Evolutionary conservation across 306 rosid species (phyloP).

Genomic region (Mimosa pudica): DNA sequence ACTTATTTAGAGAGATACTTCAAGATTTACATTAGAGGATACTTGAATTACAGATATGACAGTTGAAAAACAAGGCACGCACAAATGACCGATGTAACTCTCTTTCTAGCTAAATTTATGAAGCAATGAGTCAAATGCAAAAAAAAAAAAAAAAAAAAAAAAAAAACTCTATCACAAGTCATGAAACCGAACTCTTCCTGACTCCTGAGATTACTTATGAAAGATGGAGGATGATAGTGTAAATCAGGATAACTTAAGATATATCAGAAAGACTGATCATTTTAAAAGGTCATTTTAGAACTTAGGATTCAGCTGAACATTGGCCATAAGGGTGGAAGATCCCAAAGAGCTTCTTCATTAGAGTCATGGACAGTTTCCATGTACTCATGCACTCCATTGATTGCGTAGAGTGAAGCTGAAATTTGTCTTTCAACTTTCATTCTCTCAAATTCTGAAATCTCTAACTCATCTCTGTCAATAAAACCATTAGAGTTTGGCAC

Average conservation of each 20-base stretch:
- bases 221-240: neutral
- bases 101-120: slow-evolving; percentile 22
- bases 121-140: slow-evolving; percentile 13
- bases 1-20: slow-evolving; percentile 5
- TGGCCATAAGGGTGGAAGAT: slow-evolving; percentile 84
- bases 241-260: slow-evolving; percentile 4
- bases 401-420: slow-evolving; percentile 87
- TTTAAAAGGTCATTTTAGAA: slow-evolving; percentile 23
- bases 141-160: neutral
- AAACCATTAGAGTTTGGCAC: slow-evolving; percentile 44
- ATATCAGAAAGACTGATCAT: neutral
- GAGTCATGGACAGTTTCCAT: slow-evolving; percentile 81
- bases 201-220: slow-evolving; percentile 1
- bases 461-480: slow-evolving; percentile 37
- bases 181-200: slow-evolving; percentile 28
- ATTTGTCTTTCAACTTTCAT: slow-evolving; percentile 93
- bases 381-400: slow-evolving; percentile 90
- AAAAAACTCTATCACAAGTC: slow-evolving; percentile 26
- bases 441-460: slow-evolving; percentile 72
- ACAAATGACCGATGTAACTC: slow-evolving; percentile 2
- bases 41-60: slow-evolving; percentile 21
- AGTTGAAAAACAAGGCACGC: neutral
- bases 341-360: slow-evolving; percentile 72
- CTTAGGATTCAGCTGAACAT: slow-evolving; percentile 52
- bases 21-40: slow-evolving; percentile 27